Percentiles rank a stretch among this genome's conserved stretches.
Evolutionary conservation across 306 rosid genomes (phyloP).

Genomic region (Cucurbita pepo): DNA sequence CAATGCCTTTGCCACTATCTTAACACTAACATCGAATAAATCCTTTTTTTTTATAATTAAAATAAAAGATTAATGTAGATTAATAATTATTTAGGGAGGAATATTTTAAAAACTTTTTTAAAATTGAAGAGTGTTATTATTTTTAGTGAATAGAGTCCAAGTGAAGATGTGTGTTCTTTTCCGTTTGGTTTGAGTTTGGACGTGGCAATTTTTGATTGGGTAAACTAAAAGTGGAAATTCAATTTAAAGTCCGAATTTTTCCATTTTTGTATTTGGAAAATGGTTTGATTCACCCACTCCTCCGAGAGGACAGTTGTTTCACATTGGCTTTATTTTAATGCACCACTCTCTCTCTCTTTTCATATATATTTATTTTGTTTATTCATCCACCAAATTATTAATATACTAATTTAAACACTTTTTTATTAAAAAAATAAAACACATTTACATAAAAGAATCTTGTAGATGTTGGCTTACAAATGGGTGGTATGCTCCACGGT

Average conservation of each 20-base stretch:
- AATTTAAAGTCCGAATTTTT: background rate
- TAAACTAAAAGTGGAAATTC: background rate
- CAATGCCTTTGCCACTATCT: background rate
- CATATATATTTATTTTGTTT: too few species aligned
- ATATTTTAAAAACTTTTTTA: too few species aligned
- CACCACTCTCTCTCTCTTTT: background rate
- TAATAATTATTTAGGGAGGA: too few species aligned
- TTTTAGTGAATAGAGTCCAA: too few species aligned
- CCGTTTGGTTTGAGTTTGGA: too few species aligned
- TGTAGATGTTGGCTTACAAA: background rate
- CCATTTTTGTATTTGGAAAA: background rate
- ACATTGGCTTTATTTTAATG: background rate
- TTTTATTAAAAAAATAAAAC: background rate
- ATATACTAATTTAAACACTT: background rate
- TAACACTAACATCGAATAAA: background rate
- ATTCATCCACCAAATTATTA: background rate
- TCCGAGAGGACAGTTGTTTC: background rate
- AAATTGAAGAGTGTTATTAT: too few species aligned
- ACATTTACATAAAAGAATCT: background rate
- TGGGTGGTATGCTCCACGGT: constrained; percentile 5
- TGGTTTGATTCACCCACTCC: background rate
- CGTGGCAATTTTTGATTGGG: background rate
- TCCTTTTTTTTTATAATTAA: background rate
- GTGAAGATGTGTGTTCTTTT: too few species aligned
- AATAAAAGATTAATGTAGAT: too few species aligned